Evolutionary conservation across 1,139 yeast genomes (phyloP).

Genomic region (Sugiyamaella paludigena): DNA sequence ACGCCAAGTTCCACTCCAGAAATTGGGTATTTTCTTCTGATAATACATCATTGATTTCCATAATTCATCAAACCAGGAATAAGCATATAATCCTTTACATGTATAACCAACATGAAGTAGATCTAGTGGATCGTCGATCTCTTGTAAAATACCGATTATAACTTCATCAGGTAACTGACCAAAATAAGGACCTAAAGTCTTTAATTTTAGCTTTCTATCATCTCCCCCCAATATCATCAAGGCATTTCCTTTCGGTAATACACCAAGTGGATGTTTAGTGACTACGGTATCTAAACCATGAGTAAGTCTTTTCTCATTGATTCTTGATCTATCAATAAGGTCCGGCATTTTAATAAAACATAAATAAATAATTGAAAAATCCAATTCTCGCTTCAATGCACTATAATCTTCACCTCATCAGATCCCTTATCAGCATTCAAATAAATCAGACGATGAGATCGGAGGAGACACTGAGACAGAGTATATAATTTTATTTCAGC

Average conservation of each 20-base stretch:
- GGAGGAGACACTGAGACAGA: too few relatives aligned
- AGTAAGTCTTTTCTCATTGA: constrained; percentile 6
- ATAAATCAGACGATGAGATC: too few relatives aligned
- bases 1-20: constrained; percentile 83
- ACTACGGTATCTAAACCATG: constrained; percentile 10
- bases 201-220: constrained; percentile 34
- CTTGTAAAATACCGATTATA: constrained; percentile 35
- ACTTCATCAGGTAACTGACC: constrained; percentile 54
- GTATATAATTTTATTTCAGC: too few relatives aligned
- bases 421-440: too few relatives aligned
- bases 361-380: not conserved
- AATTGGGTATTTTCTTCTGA: constrained; percentile 22
- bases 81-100: constrained; percentile 71
- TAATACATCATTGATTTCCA: constrained; percentile 60
- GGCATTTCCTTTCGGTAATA: constrained; percentile 71
- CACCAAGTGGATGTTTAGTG: constrained; percentile 62
- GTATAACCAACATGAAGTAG: constrained; percentile 53
- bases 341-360: not conserved
- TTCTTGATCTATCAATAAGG: not conserved
- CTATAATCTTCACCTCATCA: not conserved
- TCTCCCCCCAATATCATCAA: constrained; percentile 31
- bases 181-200: constrained; percentile 53
- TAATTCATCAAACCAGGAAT: constrained; percentile 66
- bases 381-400: too few relatives aligned
- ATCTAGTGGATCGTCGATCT: constrained; percentile 46